These are phyloP conservation scores for Fusarium sp. DNA, from an alignment of 2,329 filamentous ascomycete species.

Conservation along the genomic window DNA sequence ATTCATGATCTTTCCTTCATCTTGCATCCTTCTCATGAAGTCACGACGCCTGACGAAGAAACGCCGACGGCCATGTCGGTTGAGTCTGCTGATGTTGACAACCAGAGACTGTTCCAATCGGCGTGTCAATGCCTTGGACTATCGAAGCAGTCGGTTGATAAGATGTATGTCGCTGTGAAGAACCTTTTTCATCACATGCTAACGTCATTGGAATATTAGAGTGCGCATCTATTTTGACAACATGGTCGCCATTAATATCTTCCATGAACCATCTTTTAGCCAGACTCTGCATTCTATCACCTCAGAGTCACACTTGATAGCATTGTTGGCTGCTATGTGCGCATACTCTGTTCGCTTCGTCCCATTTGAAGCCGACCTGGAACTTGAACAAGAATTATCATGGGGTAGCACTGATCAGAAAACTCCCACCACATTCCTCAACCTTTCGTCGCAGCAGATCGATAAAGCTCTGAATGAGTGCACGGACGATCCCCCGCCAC, in stretches of 20 bases:
- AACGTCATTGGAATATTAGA: accelerated
- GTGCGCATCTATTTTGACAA: background rate
- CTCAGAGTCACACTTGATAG: background rate
- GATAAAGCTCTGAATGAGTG: background rate
- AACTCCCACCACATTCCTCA: background rate
- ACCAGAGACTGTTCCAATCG: background rate
- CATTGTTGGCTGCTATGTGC: background rate
- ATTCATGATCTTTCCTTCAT: background rate
- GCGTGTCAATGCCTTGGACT: background rate
- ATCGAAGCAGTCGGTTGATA: background rate
- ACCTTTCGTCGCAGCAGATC: background rate
- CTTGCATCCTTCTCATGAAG: background rate
- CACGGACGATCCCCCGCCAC: background rate
- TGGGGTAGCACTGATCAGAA: background rate
- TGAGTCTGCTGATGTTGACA: background rate
- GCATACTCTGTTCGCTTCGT: background rate
- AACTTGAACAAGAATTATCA: background rate
- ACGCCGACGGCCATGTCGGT: background rate
- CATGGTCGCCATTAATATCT: background rate
- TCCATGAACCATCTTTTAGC: background rate
- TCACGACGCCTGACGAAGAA: background rate
- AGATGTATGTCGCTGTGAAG: too few species aligned
- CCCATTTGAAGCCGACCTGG: background rate
- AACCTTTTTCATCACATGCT: too few species aligned
- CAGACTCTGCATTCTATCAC: background rate